These are phyloP conservation scores for Leccinum arenicola DNA, from an alignment of 768 basidiomycete species.

Conservation along the genomic window DNA sequence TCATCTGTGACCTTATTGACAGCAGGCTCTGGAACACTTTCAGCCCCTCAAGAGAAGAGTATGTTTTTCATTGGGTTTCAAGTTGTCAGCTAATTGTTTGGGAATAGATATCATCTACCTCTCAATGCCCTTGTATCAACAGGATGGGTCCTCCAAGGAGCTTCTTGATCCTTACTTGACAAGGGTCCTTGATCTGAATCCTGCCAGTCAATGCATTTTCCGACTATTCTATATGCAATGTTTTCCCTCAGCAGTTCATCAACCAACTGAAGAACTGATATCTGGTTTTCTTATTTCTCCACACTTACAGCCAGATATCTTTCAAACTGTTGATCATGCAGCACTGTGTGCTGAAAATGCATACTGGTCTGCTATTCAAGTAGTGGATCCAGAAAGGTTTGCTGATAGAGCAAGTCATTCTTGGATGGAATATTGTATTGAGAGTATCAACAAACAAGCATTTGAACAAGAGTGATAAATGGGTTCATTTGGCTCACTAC, in stretches of 20 bases:
- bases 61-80: neutral
- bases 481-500: neutral
- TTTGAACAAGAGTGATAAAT: neutral
- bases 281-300: slow-evolving; percentile 23
- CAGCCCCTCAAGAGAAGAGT: slow-evolving; percentile 71
- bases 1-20: slow-evolving; percentile 60
- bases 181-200: slow-evolving; percentile 34
- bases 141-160: slow-evolving; percentile 33
- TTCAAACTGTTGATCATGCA: slow-evolving; percentile 56
- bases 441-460: neutral
- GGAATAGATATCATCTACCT: slow-evolving; percentile 58
- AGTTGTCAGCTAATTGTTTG: slow-evolving; percentile 3
- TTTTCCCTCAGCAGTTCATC: slow-evolving; percentile 8
- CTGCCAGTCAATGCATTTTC: slow-evolving; percentile 37
- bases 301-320: slow-evolving; percentile 34
- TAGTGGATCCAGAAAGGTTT: neutral
- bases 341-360: slow-evolving; percentile 54
- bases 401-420: neutral
- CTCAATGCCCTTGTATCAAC: slow-evolving; percentile 43
- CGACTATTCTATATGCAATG: slow-evolving; percentile 56
- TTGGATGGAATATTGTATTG: slow-evolving; percentile 7
- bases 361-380: slow-evolving; percentile 42
- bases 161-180: slow-evolving; percentile 55
- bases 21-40: slow-evolving; percentile 71
- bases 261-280: neutral